Evolutionary conservation across 1,284 basidiomycete genomes (phyloP), one percentile per base, ranked within the genome.

Genomic region (Pseudozyma hubeiensis): DNA sequence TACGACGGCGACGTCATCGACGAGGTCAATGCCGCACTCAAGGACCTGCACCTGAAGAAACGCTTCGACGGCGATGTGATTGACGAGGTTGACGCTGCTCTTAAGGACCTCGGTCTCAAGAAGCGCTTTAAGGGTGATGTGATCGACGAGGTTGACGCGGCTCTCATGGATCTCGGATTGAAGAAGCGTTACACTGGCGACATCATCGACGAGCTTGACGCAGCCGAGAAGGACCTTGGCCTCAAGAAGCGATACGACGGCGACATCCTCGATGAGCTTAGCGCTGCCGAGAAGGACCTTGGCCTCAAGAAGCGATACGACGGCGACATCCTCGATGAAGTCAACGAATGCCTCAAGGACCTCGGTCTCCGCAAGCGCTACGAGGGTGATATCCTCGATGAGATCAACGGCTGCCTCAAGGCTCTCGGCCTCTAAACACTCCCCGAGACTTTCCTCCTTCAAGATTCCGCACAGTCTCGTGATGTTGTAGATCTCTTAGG

Each of bases 1-100:
- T 34, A 7, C 31, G 7, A 51, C 11, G 41, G 43, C 16, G 33
- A 44, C 6, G 30, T 52, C 6, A 52, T 63, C 16, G 53, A 56
- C 34, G 54, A 64, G 31, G 30, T 47, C 16, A 19, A 14, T 4
- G 11, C 37, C n/a, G 54, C 54, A 13, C 2, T n/a, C 2, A 41
- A 47, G 10, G 50, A 47, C 4, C 45, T 41, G 5, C 45, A 45
- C 10, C 30, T 60, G 9, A 9, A 24, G 2, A 40, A 43, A 14
- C 13, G 50, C 1, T 30, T 6, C 13, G 39, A 40, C 29, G 24
- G 29, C 16, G 39, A 52, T n/a, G 14, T 51, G 3, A 40, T 51
- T 17, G 37, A 39, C 14, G 49, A 51, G 17, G 16, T 40, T 19
- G n/a, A 51, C 13, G 49, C 35, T 29, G 49, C 49, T 1, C 11